Base-by-base conservation (phyloP, 75 land plant species). In the Pinus albicaulis region DNA sequence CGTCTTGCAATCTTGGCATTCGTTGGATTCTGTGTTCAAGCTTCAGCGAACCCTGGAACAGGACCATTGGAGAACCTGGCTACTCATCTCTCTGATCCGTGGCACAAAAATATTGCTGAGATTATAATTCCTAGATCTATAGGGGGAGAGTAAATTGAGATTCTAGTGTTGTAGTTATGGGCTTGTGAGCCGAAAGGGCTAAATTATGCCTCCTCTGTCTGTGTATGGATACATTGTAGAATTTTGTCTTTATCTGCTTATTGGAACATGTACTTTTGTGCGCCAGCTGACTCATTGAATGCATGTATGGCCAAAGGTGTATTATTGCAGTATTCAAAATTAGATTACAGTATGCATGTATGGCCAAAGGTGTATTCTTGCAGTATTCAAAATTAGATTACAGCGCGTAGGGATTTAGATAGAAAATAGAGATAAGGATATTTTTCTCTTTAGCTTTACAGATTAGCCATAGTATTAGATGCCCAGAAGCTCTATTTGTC, bases 41-140 rank as follows among this genome's bases (percentile, higher is more conserved):
- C 96, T 60, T 87, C 94, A 36, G 99, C 95, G 0, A 86, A 92
- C 78, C 99, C 99, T 1, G 99, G 99, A 34, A 96, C 99, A 23
- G 99, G 99, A 10, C 99, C 99, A 20, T 81, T 96, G 87, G 94
- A 96, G 90, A 96, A 96, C 77, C 75, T 94, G 89, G 92, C 92
- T 31, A 84, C 89, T 68, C 99, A 96, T 86, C 82, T 96, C 80
- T 91, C 99, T 25, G 95, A 96, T 58, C 99, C 99, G 81, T 96
- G 99, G 99, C 95, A 88, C 92, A 92, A 86, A 72, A 96, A 88
- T 92, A 96, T 96, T 66, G 95, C 93, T 5, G 90, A 94, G 38
- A 58, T 96, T 61, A 24, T 96, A 79, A 96, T 96, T 78, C 99
- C 99, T 22, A 89, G 86, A 87, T 61, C 84, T 16, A 41, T 95